These are phyloP conservation scores for Fusarium coicis DNA, from an alignment of 2,329 filamentous ascomycete species.

Conservation along the genomic window DNA sequence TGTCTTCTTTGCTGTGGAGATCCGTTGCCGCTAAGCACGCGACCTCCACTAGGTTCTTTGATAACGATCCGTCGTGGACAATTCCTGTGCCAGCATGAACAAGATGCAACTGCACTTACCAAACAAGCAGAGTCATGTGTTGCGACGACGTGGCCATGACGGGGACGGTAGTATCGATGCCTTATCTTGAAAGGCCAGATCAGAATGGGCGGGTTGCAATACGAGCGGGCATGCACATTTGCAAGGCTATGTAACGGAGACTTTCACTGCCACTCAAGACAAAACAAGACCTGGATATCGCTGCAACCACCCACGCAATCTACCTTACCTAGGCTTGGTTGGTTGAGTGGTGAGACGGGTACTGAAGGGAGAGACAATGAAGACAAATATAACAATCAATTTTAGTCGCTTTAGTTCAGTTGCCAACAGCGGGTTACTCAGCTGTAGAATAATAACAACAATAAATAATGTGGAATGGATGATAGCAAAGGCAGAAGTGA, in stretches of 20 bases:
- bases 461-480: neutral
- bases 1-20: constrained; percentile 3
- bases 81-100: neutral
- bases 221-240: neutral
- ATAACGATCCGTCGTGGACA: constrained; percentile 24
- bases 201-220: neutral
- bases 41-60: constrained; percentile 35
- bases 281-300: constrained; percentile 12
- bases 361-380: neutral
- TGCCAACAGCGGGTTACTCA: neutral
- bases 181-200: neutral
- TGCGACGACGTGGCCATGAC: neutral
- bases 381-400: neutral
- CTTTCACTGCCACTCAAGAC: constrained; percentile 17
- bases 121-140: neutral
- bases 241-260: constrained; percentile 1
- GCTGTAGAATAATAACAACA: neutral
- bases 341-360: neutral
- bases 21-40: constrained; percentile 38
- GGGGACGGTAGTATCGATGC: neutral
- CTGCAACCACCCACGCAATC: neutral
- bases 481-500: constrained; percentile 7
- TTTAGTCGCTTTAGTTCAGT: neutral
- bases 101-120: neutral
- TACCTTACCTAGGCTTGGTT: neutral